Evolutionary conservation across 2,329 filamentous ascomycete species (phyloP), one percentile per base, ranked within the genome.

Genomic region (Stachybotrys chartarum): DNA sequence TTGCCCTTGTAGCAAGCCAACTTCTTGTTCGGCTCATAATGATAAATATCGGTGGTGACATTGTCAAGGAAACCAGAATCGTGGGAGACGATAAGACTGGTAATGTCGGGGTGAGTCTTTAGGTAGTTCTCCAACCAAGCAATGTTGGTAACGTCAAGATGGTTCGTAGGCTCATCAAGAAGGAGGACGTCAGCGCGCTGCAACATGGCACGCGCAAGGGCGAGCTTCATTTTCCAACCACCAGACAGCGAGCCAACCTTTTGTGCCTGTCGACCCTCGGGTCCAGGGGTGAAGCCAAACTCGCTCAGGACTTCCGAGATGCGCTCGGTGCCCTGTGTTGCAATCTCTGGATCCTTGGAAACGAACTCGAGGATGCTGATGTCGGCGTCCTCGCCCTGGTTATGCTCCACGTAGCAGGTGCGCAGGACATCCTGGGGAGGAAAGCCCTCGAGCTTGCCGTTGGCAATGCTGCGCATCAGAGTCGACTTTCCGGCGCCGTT

Each of bases 181-280:
- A 99, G 80, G 56, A 99, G 82, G 52, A 99, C 92, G 70, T 99
- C 94, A n/a, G 94, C 93, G 68, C 87, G 89, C 80, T 94, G 90
- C 66, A 99, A 82, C 92, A 99, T 97, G 60, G 94, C 94, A 66
- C 94, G 85, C 53, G 94, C 94, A 72, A 99, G 76, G 61, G 94
- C 94, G 58, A 99, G 78, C 85, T 99, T 99, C 94, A 99, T 99
- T 83, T 97, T 97, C 94, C 94, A 99, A 70, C 94, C 94, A 75
- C 94, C 94, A 48, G 94, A 97, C 42, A 99, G 77, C 18, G 93
- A 97, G 63, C 94, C 94, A 57, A 99, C 94, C 65, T 88, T 90
- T 70, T 97, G 85, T 6, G 86, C 82, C 73, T 97, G 94, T 58
- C 91, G 85, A 57, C 93, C 94, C 62, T 94, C 89, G 0, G 91